Evolutionary conservation across 2,329 filamentous ascomycete genomes (phyloP).

Genomic region (Tolypocladium guangdongense): DNA sequence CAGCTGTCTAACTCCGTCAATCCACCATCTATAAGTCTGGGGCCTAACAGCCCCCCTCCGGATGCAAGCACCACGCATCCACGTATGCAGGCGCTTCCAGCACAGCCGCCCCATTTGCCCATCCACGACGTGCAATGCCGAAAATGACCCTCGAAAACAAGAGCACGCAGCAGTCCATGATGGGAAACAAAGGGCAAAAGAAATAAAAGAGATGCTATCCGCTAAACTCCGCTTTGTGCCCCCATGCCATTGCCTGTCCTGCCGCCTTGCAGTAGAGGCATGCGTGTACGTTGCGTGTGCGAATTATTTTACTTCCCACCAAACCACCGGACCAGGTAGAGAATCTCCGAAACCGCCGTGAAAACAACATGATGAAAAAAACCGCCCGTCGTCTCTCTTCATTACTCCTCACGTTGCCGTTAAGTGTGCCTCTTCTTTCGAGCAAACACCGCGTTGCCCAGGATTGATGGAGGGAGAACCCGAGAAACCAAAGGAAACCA

Average conservation of each 20-base stretch:
- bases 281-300: slow-evolving; percentile 3
- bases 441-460: not conserved
- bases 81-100: not conserved
- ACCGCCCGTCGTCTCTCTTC: not conserved
- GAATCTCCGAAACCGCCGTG: not conserved
- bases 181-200: slow-evolving; percentile 4
- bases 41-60: not conserved
- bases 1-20: not conserved
- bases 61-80: not conserved
- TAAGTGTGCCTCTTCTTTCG: not conserved
- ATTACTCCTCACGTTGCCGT: not conserved
- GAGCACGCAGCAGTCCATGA: not conserved
- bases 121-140: not conserved
- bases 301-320: slow-evolving; percentile 3
- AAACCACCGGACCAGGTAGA: not conserved
- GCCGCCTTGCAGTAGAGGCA: not conserved
- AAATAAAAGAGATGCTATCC: slow-evolving; percentile 3
- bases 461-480: not conserved
- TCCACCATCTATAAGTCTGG: not conserved
- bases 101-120: not conserved
- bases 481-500: not conserved
- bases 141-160: not conserved
- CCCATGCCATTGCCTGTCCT: not conserved
- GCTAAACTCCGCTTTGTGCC: slow-evolving; percentile 5
- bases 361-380: not conserved